phyloP scores from a whole-genome alignment of 495 filamentous ascomycete species.

The Hypoxylon lienhwacheense region DNA sequence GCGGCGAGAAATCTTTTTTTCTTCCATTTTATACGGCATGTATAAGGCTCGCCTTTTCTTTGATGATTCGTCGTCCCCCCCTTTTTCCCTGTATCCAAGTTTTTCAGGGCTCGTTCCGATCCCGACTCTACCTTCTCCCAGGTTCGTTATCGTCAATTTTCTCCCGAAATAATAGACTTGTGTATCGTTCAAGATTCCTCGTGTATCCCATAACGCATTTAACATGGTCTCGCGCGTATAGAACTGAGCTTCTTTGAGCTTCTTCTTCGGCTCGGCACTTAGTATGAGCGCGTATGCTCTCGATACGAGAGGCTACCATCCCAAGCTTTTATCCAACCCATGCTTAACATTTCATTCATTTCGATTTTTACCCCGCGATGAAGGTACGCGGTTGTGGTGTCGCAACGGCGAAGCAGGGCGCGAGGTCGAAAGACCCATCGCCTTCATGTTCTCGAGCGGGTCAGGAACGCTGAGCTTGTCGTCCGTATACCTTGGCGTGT shows the following conservation, averaged over 20 bases:
- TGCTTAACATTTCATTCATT: slow-evolving; percentile 39
- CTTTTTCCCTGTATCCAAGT: neutral
- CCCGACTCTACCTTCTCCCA: neutral
- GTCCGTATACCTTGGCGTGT: slow-evolving; percentile 39
- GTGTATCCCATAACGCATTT: slow-evolving; percentile 9
- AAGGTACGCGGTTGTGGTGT: slow-evolving; percentile 52
- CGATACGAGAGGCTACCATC: neutral
- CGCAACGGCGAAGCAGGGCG: slow-evolving; percentile 66
- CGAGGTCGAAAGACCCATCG: slow-evolving; percentile 62
- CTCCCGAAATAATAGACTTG: slow-evolving; percentile 8
- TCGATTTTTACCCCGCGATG: slow-evolving; percentile 42
- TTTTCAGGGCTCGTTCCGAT: too few relatives aligned
- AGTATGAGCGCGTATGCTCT: slow-evolving; percentile 3
- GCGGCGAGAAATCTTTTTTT: too few relatives aligned
- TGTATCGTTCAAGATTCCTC: slow-evolving; percentile 9
- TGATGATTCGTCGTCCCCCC: neutral
- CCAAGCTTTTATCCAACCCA: neutral
- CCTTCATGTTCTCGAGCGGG: slow-evolving; percentile 52
- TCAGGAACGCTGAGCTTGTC: slow-evolving; percentile 41
- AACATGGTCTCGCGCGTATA: neutral
- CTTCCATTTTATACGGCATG: slow-evolving; percentile 15
- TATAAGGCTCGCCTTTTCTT: slow-evolving; percentile 1
- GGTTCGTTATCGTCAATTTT: neutral
- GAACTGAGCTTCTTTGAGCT: neutral
- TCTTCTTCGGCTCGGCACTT: slow-evolving; percentile 27